Conservation (phyloP, 306 rosid species). For the Begonia loranthoides region DNA sequence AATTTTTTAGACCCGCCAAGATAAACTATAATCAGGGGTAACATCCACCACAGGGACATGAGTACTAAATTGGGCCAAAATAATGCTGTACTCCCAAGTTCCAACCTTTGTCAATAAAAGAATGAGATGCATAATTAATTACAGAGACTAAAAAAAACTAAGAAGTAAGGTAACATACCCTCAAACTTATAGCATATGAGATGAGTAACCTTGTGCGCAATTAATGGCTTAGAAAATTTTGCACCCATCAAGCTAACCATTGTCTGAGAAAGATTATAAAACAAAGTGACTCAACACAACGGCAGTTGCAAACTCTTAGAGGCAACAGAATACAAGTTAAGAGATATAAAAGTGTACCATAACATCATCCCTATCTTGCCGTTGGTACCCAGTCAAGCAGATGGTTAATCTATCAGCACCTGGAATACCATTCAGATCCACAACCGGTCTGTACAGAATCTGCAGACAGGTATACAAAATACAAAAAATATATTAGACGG, state of each 20-base stretch:
- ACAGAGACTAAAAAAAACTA: neutral
- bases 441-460: constrained; percentile 75
- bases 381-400: constrained; percentile 91
- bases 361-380: constrained; percentile 91
- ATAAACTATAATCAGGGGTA: too few species aligned
- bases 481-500: neutral
- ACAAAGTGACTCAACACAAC: too few species aligned
- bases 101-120: neutral
- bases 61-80: too few species aligned
- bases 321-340: too few species aligned
- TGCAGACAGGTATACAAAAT: constrained; percentile 14
- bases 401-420: constrained; percentile 43
- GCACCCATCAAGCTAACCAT: constrained; percentile 89
- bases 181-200: constrained; percentile 93
- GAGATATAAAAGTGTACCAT: constrained; percentile 29
- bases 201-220: constrained; percentile 83
- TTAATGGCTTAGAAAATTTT: constrained; percentile 73
- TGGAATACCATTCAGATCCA: constrained; percentile 59
- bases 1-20: too few species aligned
- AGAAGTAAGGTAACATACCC: constrained; percentile 31
- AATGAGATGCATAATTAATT: neutral
- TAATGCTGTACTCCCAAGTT: too few species aligned
- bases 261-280: constrained; percentile 24
- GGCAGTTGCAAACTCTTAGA: too few species aligned
- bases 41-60: too few species aligned